Conservation (phyloP, 176 grass and related monocot genomes). For the Paspalum vaginatum region DNA sequence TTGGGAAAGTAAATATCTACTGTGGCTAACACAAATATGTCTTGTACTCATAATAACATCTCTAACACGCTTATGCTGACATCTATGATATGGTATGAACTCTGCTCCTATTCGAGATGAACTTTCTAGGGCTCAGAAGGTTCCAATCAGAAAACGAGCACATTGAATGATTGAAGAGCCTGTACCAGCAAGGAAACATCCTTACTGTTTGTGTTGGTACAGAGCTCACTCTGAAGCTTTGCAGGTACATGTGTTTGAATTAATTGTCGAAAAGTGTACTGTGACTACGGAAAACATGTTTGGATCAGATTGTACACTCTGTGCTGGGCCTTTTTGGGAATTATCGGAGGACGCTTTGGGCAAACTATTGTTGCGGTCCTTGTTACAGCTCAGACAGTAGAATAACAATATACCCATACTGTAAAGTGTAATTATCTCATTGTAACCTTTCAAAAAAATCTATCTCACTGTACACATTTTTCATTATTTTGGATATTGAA, state of each 20-base stretch:
- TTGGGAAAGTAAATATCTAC: conserved; percentile 1
- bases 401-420: conserved; percentile 12
- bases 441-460: too few relatives aligned
- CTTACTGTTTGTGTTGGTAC: conserved; percentile 14
- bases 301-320: neutral
- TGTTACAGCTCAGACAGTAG: neutral
- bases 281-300: conserved; percentile 7
- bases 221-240: conserved; percentile 16
- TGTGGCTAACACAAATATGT: neutral
- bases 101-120: conserved; percentile 1
- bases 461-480: neutral
- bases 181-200: conserved; percentile 7
- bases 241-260: conserved; percentile 23
- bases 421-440: conserved; percentile 18
- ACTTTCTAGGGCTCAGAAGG: conserved; percentile 33
- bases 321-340: conserved; percentile 12
- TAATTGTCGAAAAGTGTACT: conserved; percentile 18
- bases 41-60: neutral
- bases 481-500: neutral
- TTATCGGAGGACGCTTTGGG: conserved; percentile 6
- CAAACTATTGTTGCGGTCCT: conserved; percentile 13
- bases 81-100: neutral
- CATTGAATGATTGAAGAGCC: neutral
- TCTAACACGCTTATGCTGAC: neutral
- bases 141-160: conserved; percentile 33